Conservation (phyloP, 768 basidiomycete genomes). For the Tulasnella sp. region DNA sequence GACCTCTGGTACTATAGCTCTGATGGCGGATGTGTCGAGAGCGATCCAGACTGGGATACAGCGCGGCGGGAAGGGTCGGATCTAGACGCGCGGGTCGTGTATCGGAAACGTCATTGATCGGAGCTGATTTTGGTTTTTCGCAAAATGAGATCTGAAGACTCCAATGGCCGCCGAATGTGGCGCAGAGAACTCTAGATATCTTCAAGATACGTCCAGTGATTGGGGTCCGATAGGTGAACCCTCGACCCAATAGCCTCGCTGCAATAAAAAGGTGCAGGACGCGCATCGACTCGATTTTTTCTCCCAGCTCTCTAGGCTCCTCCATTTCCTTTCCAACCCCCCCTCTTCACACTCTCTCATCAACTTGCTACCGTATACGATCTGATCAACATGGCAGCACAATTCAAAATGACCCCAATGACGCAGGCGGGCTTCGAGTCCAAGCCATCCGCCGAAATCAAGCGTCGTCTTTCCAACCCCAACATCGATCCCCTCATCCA, state of each 20-base stretch:
- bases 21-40: not conserved
- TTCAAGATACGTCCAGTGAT: not conserved
- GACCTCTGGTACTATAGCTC: not conserved
- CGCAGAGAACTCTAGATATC: not conserved
- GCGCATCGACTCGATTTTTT: not conserved
- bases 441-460: constrained; percentile 22
- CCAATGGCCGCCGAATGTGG: not conserved
- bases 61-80: not conserved
- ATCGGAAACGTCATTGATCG: not conserved
- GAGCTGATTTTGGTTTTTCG: not conserved
- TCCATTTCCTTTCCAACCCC: not conserved
- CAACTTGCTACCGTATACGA: not conserved
- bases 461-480: constrained; percentile 23
- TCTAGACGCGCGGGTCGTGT: not conserved
- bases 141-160: not conserved
- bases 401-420: constrained; percentile 20
- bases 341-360: not conserved
- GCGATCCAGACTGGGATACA: not conserved
- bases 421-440: constrained; percentile 21
- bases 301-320: not conserved
- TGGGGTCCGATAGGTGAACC: constrained; percentile 9
- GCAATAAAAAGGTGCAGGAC: not conserved
- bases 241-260: constrained; percentile 3
- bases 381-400: not conserved
- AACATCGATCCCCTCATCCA: constrained; percentile 15